Percentiles rank a stretch among this genome's conserved stretches.
Conservation (phyloP, 2,329 filamentous ascomycete species). For the Nannizziopsis barbatae region DNA sequence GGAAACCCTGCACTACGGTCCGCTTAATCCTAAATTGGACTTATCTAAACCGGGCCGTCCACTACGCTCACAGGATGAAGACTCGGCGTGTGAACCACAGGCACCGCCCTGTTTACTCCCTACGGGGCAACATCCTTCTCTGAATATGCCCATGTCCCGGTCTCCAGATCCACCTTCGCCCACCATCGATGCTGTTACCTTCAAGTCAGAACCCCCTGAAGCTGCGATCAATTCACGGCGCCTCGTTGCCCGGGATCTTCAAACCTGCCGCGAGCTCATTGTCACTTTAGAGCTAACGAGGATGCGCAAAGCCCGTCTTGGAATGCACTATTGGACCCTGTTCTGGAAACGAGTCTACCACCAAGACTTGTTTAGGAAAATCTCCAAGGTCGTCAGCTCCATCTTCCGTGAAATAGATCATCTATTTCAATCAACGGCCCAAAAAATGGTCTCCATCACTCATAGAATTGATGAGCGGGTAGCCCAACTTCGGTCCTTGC, state of each 20-base stretch:
- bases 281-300: slow-evolving; percentile 23
- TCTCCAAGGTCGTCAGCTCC: slow-evolving; percentile 12
- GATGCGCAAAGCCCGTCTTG: slow-evolving; percentile 23
- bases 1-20: not conserved
- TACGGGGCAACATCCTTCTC: not conserved
- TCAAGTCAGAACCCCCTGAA: slow-evolving; percentile 3
- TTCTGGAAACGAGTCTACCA: slow-evolving; percentile 25
- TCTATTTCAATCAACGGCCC: slow-evolving; percentile 21
- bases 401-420: slow-evolving; percentile 19
- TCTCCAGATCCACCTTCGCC: not conserved
- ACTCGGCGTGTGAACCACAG: not conserved
- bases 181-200: not conserved
- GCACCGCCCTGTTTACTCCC: not conserved
- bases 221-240: slow-evolving; percentile 17
- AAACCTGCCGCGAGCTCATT: slow-evolving; percentile 22
- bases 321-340: slow-evolving; percentile 21
- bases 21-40: not conserved
- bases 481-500: slow-evolving; percentile 15
- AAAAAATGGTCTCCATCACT: slow-evolving; percentile 21
- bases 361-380: slow-evolving; percentile 14
- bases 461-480: slow-evolving; percentile 18
- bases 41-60: not conserved
- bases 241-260: slow-evolving; percentile 20
- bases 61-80: not conserved
- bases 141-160: not conserved